Conservation (phyloP, 2,329 filamentous ascomycete genomes). For the Rhynchosporium secalis region DNA sequence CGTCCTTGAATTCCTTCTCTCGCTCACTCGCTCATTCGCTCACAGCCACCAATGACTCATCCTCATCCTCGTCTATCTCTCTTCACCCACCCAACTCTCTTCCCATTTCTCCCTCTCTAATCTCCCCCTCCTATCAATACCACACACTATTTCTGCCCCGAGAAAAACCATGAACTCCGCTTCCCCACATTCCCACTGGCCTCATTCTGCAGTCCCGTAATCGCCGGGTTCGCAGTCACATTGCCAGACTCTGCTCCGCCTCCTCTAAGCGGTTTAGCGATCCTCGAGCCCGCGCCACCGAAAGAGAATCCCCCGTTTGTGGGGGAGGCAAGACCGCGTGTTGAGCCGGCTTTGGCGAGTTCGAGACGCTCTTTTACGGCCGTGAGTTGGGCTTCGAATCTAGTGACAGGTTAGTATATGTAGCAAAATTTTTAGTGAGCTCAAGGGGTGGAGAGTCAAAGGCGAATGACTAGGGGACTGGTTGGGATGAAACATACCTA, state of each 20-base stretch:
- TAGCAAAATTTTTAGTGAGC: background rate
- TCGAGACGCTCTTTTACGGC: constrained; percentile 98
- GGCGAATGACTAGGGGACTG: background rate
- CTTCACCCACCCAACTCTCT: background rate
- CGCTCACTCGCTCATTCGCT: background rate
- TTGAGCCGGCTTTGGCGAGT: constrained; percentile 88
- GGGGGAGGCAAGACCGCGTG: constrained; percentile 72
- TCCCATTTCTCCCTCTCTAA: background rate
- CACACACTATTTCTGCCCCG: constrained; percentile 37
- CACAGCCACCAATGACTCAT: no score
- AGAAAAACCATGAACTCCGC: constrained; percentile 41
- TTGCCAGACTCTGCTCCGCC: constrained; percentile 50
- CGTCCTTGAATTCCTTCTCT: background rate
- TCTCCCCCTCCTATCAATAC: background rate
- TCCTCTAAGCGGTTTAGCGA: constrained; percentile 68
- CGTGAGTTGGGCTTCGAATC: constrained; percentile 95
- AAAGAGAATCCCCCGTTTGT: constrained; percentile 71
- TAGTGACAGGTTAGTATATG: constrained; percentile 43
- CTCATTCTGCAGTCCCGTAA: constrained; percentile 61
- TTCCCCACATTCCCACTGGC: constrained; percentile 29
- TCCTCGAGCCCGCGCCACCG: constrained; percentile 61
- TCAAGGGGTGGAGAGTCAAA: no score
- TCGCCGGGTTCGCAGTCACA: constrained; percentile 48
- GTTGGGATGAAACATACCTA: constrained; percentile 62
- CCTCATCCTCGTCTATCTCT: no score